phyloP scores from a whole-genome alignment of 495 filamentous ascomycete genomes.

The Talaromyces liani region DNA sequence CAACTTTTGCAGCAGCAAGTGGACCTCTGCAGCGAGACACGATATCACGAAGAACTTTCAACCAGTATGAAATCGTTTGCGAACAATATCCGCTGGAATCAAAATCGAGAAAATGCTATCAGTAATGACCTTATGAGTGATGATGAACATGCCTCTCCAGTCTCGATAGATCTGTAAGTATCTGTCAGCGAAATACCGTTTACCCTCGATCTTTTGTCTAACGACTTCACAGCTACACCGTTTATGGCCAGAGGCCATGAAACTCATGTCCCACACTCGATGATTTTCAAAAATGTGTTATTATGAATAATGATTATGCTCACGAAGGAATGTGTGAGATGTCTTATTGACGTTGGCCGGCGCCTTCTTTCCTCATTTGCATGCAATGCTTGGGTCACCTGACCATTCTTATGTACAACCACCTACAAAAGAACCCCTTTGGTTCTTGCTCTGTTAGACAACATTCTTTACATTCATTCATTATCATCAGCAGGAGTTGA shows the following conservation, averaged over 20 bases:
- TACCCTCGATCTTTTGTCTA: neutral
- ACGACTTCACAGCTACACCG: neutral
- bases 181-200: neutral
- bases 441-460: neutral
- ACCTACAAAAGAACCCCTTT: neutral
- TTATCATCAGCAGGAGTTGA: neutral
- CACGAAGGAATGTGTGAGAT: neutral
- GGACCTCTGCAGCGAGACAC: neutral
- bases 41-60: neutral
- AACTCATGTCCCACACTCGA: neutral
- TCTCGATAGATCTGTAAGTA: constrained; percentile 4
- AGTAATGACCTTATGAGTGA: neutral
- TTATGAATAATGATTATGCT: neutral
- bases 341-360: neutral
- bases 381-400: neutral
- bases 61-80: neutral
- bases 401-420: neutral
- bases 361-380: constrained; percentile 3
- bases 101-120: neutral
- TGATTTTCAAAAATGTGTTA: neutral
- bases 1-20: neutral
- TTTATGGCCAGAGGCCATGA: constrained; percentile 7
- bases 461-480: neutral
- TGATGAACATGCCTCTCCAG: neutral
- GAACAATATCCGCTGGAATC: neutral